Base-by-base conservation (phyloP, 139 green algal genomes). In the Chlorella sp. region DNA sequence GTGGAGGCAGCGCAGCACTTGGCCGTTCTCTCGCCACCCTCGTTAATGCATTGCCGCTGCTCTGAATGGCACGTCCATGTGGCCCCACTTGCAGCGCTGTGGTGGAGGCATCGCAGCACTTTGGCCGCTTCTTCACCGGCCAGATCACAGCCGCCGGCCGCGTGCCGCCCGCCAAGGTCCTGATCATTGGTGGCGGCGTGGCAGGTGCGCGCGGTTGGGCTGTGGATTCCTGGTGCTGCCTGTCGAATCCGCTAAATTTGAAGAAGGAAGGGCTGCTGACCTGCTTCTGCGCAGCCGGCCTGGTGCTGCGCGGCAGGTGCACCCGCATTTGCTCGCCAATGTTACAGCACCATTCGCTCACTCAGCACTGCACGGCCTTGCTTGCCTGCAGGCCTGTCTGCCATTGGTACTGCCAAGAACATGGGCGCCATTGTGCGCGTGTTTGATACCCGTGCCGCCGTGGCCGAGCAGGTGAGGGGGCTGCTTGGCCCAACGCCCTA, bases 141-240 rank as follows among this genome's bases (percentile, higher is more conserved):
- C 94, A 98, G 91, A 98, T 98, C 88, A 98, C 95, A 0, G 95
- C 95, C 11, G 95, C 95, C 24, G 95, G 95, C 22, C 87, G 92
- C 65, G 90, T 96, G 30, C 93, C 93, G 0, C 94, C 94, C 6
- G 93, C 94, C 80, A 93, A 95, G 85, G 79, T 84, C 6, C 79
- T 84, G 56, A 67, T 84, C 20, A 84, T 84, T 28, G 79, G 79
- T 20, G 79, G 79, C n/a, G 79, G 79, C 43, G 79, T 84, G 79
- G 79, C 79, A 41, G 72, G 70, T 75, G 70, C 8, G 70, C 40
- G 19, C 51, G 11, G 46, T 11, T 11, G 11, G 46, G 8, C 46
- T 54, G 46, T 54, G 46, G 8, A 54, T 8, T 54, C 8, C 11
- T 8, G 46, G 46, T 54, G 8, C 8, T 60, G 51, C n/a, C 51